Conservation (phyloP, 2,329 filamentous ascomycete genomes). For the Scedosporium apiospermum region DNA sequence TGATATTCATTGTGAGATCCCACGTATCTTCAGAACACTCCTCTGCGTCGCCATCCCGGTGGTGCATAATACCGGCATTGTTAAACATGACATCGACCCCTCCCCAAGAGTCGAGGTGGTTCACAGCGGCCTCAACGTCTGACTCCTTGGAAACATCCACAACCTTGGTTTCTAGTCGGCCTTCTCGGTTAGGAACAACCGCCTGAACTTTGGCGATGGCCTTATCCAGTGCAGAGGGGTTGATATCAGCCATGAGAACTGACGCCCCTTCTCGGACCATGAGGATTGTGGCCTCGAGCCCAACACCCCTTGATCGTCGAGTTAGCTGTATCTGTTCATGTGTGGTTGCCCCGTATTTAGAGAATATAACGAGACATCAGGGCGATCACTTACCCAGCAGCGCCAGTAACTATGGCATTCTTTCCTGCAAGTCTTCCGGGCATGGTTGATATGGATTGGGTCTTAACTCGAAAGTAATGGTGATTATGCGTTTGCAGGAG, state of each 20-base stretch:
- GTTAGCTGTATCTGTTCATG: no score
- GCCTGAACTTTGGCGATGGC: conserved; percentile 51
- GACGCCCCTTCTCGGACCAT: conserved; percentile 63
- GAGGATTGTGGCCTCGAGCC: conserved; percentile 64
- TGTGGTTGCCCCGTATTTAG: no score
- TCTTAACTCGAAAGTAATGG: no score
- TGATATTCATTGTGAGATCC: conserved; percentile 67
- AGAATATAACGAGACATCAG: no score
- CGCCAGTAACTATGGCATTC: no score
- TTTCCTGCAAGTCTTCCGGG: no score
- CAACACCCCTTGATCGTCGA: conserved; percentile 48
- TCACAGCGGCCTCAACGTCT: conserved; percentile 51
- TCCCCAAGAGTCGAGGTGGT: conserved; percentile 56
- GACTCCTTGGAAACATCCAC: conserved; percentile 63
- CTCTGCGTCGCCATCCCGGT: conserved; percentile 52
- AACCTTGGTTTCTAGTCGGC: conserved; percentile 38
- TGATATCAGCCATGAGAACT: conserved; percentile 63
- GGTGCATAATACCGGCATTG: conserved; percentile 74
- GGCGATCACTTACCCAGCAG: no score
- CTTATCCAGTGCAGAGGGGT: conserved; percentile 51
- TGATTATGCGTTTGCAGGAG: no score
- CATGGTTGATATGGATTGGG: no score
- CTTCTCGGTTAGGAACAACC: conserved; percentile 36
- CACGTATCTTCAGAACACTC: conserved; percentile 65
- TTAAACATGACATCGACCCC: conserved; percentile 70